Conservation (phyloP, 1,284 basidiomycete species). For the Irpex lacteus region DNA sequence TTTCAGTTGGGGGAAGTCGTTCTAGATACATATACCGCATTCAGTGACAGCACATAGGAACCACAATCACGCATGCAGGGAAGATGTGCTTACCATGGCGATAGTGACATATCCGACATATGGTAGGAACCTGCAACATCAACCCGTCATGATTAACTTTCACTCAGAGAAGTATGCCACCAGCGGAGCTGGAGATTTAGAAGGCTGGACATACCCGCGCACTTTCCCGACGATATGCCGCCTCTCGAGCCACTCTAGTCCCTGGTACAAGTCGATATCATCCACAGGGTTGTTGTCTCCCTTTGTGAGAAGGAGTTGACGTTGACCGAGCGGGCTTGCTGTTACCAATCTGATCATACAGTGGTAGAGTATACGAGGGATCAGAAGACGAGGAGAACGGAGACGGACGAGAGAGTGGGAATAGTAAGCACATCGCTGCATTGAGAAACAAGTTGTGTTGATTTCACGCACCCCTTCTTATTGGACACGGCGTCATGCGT, state of each 20-base stretch:
- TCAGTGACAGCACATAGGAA: not conserved
- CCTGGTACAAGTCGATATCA: constrained; percentile 86
- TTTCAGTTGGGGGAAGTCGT: constrained; percentile 95
- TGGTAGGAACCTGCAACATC: constrained; percentile 72
- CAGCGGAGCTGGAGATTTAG: not conserved
- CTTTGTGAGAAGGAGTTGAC: constrained; percentile 87
- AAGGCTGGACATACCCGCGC: constrained; percentile 65
- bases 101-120: constrained; percentile 97
- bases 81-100: constrained; percentile 65
- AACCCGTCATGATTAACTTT: not conserved
- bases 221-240: constrained; percentile 94
- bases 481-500: constrained; percentile 61
- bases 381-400: not conserved
- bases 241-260: constrained; percentile 81
- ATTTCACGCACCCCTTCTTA: constrained; percentile 26
- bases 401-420: not conserved
- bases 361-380: not conserved
- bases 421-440: not conserved
- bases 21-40: constrained; percentile 43
- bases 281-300: constrained; percentile 93
- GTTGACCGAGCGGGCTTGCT: constrained; percentile 28
- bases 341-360: constrained; percentile 18
- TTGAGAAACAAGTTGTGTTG: not conserved
- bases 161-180: not conserved
- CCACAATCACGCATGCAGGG: constrained; percentile 6